Base-by-base conservation (phyloP, 305 asterid genomes). In the Rubia peregrina region DNA sequence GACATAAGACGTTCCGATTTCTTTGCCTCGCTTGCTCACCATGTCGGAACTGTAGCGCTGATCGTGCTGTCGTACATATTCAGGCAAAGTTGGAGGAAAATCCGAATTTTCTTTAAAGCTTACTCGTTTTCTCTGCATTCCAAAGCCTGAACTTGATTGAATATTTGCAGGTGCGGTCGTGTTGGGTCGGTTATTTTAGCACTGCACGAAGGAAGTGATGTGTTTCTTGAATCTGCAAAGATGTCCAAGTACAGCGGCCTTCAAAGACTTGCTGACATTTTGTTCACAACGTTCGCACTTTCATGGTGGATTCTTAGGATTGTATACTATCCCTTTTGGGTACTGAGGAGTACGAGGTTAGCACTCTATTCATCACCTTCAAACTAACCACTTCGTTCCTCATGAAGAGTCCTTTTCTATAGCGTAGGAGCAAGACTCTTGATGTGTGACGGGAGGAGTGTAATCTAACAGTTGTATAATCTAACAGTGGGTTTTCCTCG, bases 131-230 rank as follows among this genome's bases (percentile, higher is more conserved):
- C 59, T 51, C 59, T 16, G 59, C 59, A 51, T n/a, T n/a, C 22
- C n/a, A 51, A 51, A 51, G 22, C 9, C 59, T 51, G 59, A 51
- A 51, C 9, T 51, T 51, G 24, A 51, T 51, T 51, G 63, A 22
- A 57, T 8, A 57, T 57, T 57, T 57, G 33, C 14, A 57, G 36
- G 63, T 57, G 63, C 21, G 73, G 70, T 38, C 78, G 85, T 5
- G 68, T 71, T 71, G 83, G 83, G 60, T 66, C 83, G 24, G 71
- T 81, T 21, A 61, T 81, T 13, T 67, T 78, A 59, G 79, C 77
- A 11, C 70, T 81, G 21, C 85, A 81, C 53, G 85, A 81, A 26
- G 85, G 71, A 48, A 75, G 81, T 42, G 85, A 81, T 64, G 80
- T 78, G 65, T 78, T 81, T 17, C 51, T 81, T 65, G 85, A 81